These are phyloP conservation scores for Daldinia decipiens DNA, from an alignment of 495 filamentous ascomycete species.

Conservation along the genomic window DNA sequence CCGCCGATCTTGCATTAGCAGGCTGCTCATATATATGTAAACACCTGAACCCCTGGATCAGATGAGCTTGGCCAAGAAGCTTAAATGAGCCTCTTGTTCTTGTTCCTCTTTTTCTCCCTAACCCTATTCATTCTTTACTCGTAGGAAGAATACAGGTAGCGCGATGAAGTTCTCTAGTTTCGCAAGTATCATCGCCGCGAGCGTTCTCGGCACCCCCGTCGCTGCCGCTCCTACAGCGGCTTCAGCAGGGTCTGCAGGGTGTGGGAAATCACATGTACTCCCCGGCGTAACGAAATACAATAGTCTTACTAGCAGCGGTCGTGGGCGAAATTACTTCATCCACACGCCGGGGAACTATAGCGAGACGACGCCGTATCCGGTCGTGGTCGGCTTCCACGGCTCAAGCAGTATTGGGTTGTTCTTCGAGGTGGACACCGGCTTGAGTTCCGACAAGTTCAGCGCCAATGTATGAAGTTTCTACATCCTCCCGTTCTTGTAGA, in stretches of 20 bases:
- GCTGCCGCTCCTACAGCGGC: constrained; percentile 14
- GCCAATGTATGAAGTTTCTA: constrained; percentile 27
- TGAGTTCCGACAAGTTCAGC: constrained; percentile 43
- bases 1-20: constrained; percentile 24
- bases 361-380: constrained; percentile 41
- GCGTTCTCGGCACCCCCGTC: neutral
- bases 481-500: neutral
- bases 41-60: constrained; percentile 28
- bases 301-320: constrained; percentile 43
- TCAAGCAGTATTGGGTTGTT: constrained; percentile 48
- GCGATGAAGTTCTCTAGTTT: constrained; percentile 32
- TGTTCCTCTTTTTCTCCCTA: neutral
- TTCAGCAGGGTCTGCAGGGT: constrained; percentile 34
- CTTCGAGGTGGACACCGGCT: constrained; percentile 47
- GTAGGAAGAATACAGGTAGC: neutral
- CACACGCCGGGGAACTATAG: constrained; percentile 43
- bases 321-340: constrained; percentile 43
- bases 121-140: neutral
- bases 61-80: neutral
- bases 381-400: constrained; percentile 47
- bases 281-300: constrained; percentile 38
- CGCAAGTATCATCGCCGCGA: constrained; percentile 13
- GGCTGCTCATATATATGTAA: neutral
- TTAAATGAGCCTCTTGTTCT: neutral
- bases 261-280: constrained; percentile 39